These are phyloP conservation scores for Fusarium algeriense DNA, from an alignment of 2,329 filamentous ascomycete genomes.

Conservation along the genomic window DNA sequence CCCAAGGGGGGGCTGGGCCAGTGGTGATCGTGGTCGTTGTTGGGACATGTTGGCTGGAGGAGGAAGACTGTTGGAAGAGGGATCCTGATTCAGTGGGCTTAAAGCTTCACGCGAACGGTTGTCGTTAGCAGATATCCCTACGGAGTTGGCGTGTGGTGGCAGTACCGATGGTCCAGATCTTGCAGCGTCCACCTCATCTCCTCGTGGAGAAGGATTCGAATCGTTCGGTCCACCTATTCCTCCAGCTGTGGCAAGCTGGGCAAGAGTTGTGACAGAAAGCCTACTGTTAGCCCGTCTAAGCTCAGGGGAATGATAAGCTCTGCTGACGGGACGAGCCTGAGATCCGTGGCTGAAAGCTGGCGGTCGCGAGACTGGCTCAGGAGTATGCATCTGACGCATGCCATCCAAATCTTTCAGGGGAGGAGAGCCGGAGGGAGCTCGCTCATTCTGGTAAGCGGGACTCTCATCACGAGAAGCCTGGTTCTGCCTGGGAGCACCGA, in stretches of 20 bases:
- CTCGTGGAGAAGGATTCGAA: constrained; percentile 47
- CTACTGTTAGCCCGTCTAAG: constrained; percentile 84
- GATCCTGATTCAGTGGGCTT: constrained; percentile 54
- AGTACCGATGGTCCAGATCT: constrained; percentile 63
- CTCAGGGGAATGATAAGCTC: constrained; percentile 79
- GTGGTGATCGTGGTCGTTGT: constrained; percentile 60
- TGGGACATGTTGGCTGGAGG: constrained; percentile 57
- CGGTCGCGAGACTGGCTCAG: constrained; percentile 81
- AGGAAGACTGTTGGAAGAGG: constrained; percentile 54
- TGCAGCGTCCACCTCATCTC: constrained; percentile 51
- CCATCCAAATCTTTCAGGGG: constrained; percentile 65
- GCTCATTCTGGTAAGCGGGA: constrained; percentile 69
- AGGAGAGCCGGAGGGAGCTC: constrained; percentile 50
- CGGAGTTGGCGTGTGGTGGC: constrained; percentile 62
- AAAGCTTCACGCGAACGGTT: constrained; percentile 67
- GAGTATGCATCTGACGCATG: constrained; percentile 70
- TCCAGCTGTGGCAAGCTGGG: constrained; percentile 80
- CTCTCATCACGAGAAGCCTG: constrained; percentile 63
- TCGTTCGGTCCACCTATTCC: constrained; percentile 61
- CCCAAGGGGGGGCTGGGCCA: constrained; percentile 54
- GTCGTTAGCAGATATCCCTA: constrained; percentile 67
- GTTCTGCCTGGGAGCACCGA: constrained; percentile 58
- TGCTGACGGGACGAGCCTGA: constrained; percentile 75
- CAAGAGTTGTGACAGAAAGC: constrained; percentile 83
- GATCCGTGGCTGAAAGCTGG: constrained; percentile 84